Evolutionary conservation across 2,329 filamentous ascomycete species (phyloP), one percentile per base, ranked within the genome.

Genomic region (Pseudopithomyces chartarum): DNA sequence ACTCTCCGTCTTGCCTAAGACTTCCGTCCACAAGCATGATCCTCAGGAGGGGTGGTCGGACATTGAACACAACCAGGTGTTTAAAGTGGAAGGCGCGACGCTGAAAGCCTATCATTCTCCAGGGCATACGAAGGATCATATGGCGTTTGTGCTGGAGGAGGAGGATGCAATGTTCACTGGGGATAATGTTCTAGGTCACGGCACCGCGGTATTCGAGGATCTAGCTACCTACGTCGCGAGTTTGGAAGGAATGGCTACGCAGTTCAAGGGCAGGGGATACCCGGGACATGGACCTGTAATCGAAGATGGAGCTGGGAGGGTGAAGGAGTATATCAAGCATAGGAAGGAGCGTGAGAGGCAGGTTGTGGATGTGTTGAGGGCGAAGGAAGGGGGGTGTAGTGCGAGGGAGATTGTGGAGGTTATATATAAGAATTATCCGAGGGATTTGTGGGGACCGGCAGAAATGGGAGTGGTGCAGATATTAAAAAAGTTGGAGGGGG

Each of bases 261-360:
- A 87, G 6, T 90, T 91, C 64, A 76, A 75, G 0, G 89, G 90
- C 1, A 81, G 85, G 46, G 92, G 88, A 1, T 98, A 97, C 73
- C 94, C 95, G 0, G 94, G 91, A 3, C 95, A 99, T 69, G 95
- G 95, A 0, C 84, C 88, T 0, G 85, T 95, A 2, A 82, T 98
- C 22, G 84, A 87, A 36, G 84, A 95, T 59, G 91, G 90, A 0
- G 84, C 82, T 22, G 80, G 78, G 22, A 94, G 87, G 71, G 89
- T 98, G 52, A 66, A 78, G 19, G 91, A 97, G 74, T 98, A 99
- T 71, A 90, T 98, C 63, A 75, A 80, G 58, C 95, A 98, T 78
- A 84, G 94, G 32, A 84, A 86, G 67, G 84, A 90, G 77, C 84
- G 95, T 20, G 94, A 98, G 76, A 69, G 67, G 70, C 73, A 72